Evolutionary conservation across 163 green algal genomes (phyloP).

Genomic region (Dunaliella salina): DNA sequence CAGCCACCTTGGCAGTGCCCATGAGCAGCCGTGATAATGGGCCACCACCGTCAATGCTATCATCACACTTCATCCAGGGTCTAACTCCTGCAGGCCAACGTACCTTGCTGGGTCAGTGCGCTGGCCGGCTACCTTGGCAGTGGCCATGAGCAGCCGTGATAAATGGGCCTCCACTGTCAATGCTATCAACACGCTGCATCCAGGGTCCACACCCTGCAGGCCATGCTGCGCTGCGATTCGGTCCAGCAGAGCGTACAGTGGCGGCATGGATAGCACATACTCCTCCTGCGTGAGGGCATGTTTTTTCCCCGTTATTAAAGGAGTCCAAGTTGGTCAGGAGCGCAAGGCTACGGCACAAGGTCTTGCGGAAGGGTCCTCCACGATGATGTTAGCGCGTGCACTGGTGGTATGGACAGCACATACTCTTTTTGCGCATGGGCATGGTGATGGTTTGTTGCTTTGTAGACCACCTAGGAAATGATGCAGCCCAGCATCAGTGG

Average conservation of each 20-base stretch:
- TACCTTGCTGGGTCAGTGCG: not conserved
- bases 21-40: not conserved
- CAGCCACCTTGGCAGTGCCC: not conserved
- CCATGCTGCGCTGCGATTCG: not conserved
- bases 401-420: not conserved
- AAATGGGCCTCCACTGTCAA: conserved; percentile 11
- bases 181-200: not conserved
- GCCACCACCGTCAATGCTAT: conserved; percentile 5
- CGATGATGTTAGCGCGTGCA: not conserved
- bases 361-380: too few relatives aligned
- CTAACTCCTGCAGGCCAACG: not conserved
- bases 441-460: not conserved
- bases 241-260: not conserved
- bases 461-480: too few relatives aligned
- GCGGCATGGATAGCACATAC: conserved; percentile 4
- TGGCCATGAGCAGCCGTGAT: conserved; percentile 6
- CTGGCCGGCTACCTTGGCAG: not conserved
- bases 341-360: too few relatives aligned
- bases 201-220: conserved; percentile 6
- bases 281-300: conserved; percentile 9
- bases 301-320: too few relatives aligned
- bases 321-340: too few relatives aligned
- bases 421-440: conserved; percentile 9
- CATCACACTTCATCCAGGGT: not conserved
- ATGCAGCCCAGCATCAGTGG: not conserved